phyloP scores from a whole-genome alignment of 306 rosid genomes.

The Pterocarpus macrocarpus region DNA sequence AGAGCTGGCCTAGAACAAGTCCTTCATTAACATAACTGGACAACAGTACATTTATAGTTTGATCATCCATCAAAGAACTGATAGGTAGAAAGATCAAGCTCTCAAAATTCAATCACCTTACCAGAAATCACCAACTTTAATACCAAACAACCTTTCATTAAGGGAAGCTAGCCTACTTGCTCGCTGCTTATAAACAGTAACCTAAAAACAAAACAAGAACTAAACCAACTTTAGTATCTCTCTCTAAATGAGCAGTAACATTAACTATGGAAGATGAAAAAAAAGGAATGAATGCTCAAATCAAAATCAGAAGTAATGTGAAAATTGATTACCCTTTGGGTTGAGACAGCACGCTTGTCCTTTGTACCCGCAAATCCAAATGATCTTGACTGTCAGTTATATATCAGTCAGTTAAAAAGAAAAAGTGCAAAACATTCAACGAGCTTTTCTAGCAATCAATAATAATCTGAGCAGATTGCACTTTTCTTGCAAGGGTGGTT shows the following conservation, averaged over 20 bases:
- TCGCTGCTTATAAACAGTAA: constrained; percentile 85
- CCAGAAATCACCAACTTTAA: constrained; percentile 95
- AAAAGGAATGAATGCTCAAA: constrained; percentile 25
- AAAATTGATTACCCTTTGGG: constrained; percentile 80
- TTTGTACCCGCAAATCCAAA: constrained; percentile 99
- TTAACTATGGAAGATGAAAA: constrained; percentile 19
- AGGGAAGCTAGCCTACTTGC: constrained; percentile 88
- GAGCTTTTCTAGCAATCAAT: constrained; percentile 38
- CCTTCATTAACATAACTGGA: constrained; percentile 85
- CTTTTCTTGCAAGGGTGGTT: constrained; percentile 29
- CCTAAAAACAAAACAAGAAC: constrained; percentile 63
- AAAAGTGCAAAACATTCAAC: constrained; percentile 6
- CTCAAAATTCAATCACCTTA: constrained; percentile 55
- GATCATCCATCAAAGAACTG: constrained; percentile 40
- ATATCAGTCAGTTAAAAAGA: constrained; percentile 34
- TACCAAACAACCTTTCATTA: constrained; percentile 84
- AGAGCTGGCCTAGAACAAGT: constrained; percentile 93
- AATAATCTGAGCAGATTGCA: constrained; percentile 25
- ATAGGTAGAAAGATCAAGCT: constrained; percentile 6
- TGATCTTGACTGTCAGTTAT: constrained; percentile 75
- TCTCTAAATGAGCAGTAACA: constrained; percentile 21
- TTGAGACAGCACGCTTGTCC: constrained; percentile 91
- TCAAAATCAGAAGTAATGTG: constrained; percentile 29
- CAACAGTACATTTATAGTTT: constrained; percentile 49
- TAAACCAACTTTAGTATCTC: constrained; percentile 37